Percentiles rank a stretch among this genome's conserved stretches.
Evolutionary conservation across 2,329 filamentous ascomycete species (phyloP).

Genomic region (Botrytis sinoallii): DNA sequence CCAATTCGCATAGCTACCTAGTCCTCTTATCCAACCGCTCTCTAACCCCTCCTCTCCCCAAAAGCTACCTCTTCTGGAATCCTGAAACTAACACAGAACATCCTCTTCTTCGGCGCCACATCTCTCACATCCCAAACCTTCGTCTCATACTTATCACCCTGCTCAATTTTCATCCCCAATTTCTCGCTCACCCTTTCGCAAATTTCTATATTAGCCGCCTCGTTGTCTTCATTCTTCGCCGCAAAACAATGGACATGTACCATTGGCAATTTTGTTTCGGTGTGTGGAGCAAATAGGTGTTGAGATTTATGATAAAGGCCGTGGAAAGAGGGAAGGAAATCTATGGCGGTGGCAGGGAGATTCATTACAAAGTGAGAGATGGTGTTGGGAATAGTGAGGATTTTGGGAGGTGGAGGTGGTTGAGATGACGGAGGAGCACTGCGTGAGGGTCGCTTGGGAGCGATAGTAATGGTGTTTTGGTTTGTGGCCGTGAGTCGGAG

Average conservation of each 20-base stretch:
- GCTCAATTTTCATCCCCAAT: constrained; percentile 43
- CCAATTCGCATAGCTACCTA: neutral
- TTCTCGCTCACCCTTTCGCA: constrained; percentile 60
- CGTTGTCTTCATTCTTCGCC: constrained; percentile 73
- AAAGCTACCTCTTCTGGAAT: constrained; percentile 83
- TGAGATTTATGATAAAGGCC: constrained; percentile 77
- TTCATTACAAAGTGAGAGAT: constrained; percentile 99
- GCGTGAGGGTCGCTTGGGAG: constrained; percentile 40
- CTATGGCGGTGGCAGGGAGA: constrained; percentile 82
- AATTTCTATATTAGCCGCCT: constrained; percentile 59
- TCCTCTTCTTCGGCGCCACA: constrained; percentile 89
- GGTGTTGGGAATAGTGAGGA: constrained; percentile 61
- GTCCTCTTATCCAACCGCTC: no score
- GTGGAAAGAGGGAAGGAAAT: constrained; percentile 73
- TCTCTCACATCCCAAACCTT: constrained; percentile 71
- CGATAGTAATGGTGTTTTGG: constrained; percentile 53
- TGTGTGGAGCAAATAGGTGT: constrained; percentile 59
- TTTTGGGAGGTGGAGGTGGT: constrained; percentile 40
- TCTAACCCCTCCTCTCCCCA: constrained; percentile 28
- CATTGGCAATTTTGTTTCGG: constrained; percentile 64
- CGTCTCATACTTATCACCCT: constrained; percentile 43
- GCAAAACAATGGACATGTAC: constrained; percentile 96
- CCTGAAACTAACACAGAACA: constrained; percentile 94
- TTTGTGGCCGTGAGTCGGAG: constrained; percentile 48
- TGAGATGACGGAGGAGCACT: constrained; percentile 28